phyloP scores from a whole-genome alignment of 2,329 filamentous ascomycete genomes.

The Huntiella moniliformis region DNA sequence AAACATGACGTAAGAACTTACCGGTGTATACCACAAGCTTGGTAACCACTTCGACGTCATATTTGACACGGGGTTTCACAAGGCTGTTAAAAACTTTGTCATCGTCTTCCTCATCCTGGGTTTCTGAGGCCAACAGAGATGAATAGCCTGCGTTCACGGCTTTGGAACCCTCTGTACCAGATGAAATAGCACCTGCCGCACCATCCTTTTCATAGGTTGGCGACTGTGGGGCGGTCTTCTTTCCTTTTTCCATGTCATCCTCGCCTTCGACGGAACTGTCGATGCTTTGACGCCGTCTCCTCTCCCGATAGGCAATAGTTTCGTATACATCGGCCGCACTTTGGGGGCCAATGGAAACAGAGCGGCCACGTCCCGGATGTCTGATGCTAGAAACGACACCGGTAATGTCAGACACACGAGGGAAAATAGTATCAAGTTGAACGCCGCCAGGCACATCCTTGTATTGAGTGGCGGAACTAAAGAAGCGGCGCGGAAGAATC shows the following conservation, averaged over 20 bases:
- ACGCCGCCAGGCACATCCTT: constrained; percentile 54
- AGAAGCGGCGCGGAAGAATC: constrained; percentile 73
- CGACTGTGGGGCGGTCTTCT: constrained; percentile 1
- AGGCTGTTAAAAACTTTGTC: constrained; percentile 69
- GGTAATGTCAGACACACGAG: constrained; percentile 72
- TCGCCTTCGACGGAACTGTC: constrained; percentile 18
- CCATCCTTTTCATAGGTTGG: constrained; percentile 12
- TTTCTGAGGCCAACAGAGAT: constrained; percentile 18
- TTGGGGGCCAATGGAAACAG: constrained; percentile 81
- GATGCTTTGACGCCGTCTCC: constrained; percentile 35
- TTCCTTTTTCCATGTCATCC: not conserved
- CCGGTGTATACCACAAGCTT: constrained; percentile 90
- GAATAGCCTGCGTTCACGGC: not conserved
- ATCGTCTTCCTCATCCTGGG: constrained; percentile 40
- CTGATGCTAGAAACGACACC: constrained; percentile 65
- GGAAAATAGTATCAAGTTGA: constrained; percentile 68
- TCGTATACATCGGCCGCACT: constrained; percentile 95
- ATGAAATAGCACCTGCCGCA: constrained; percentile 16
- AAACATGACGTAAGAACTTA: constrained; percentile 23
- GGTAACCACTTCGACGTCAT: constrained; percentile 97
- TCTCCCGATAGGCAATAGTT: constrained; percentile 74
- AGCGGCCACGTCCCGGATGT: constrained; percentile 54
- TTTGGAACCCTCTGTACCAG: not conserved
- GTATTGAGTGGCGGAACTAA: constrained; percentile 79
- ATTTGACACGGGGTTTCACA: constrained; percentile 72